Evolutionary conservation across 345 rosid genomes (phyloP), one percentile per base, ranked within the genome.

Genomic region (Conringia planisiliqua): DNA sequence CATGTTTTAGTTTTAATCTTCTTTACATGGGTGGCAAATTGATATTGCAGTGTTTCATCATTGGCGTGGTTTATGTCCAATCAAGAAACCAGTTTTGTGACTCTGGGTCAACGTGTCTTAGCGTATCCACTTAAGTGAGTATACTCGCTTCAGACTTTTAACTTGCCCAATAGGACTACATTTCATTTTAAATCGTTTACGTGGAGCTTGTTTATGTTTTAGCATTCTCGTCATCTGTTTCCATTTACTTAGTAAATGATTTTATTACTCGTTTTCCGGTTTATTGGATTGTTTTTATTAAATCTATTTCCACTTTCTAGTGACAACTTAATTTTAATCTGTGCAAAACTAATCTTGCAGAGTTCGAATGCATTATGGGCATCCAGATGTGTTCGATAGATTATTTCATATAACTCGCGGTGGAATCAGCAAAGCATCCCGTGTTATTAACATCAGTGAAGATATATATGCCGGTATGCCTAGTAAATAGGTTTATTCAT

Each of bases 321-420:
- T 43, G 35, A 27, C 36, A 55, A 38, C 46, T 16, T 75, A 40
- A 64, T 51, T 79, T 62, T 48, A 30, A 70, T 22, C 18, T 69
- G 62, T 76, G 50, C 22, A 42, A 82, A 69, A 62, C 68, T 48
- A 61, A 75, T 75, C 40, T 60, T 81, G 84, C 94, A 95, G 99
- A 78, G 97, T 95, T 57, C 97, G 99, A 58, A 92, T 95, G 97
- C 99, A 95, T 83, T 95, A 95, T 80, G 99, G 98, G 71, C 97
- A 94, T 85, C 98, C 98, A 70, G 98, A 94, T 85, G 96, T 94
- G 70, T 94, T 94, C 82, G 98, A 95, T 75, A 85, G 99, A 67
- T 70, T 95, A 62, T 95, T 95, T 78, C 99, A 95, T 80, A 85
- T 92, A 75, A 89, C 96, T 79, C 95, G 99, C 35, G 99, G 99